Evolutionary conservation across 1,139 yeast genomes (phyloP).

Genomic region (Kurtzmaniella quercitrusa): DNA sequence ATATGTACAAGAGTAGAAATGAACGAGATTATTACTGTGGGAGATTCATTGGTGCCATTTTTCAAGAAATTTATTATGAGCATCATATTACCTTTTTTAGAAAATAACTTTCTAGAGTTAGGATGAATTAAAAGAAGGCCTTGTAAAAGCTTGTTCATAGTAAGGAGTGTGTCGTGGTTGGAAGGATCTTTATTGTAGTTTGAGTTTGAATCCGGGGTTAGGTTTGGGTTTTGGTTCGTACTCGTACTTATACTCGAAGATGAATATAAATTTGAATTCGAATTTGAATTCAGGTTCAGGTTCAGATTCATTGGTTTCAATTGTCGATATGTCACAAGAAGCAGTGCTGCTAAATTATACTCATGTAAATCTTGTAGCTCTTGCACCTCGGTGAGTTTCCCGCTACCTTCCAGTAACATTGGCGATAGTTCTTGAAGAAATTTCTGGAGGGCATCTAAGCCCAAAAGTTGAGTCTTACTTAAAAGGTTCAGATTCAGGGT

Average conservation of each 20-base stretch:
- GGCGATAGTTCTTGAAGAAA: slow-evolving; percentile 4
- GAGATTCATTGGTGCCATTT: slow-evolving; percentile 4
- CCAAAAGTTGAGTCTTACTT: background rate
- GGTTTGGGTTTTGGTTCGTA: slow-evolving; percentile 6
- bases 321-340: slow-evolving; percentile 25
- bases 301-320: too few species aligned
- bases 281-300: too few species aligned
- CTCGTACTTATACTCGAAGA: too few species aligned
- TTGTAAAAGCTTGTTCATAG: slow-evolving; percentile 46
- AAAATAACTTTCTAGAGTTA: slow-evolving; percentile 46
- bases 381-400: slow-evolving; percentile 34
- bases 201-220: too few species aligned
- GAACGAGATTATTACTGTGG: slow-evolving; percentile 12
- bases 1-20: slow-evolving; percentile 60
- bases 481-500: background rate
- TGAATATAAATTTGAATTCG: too few species aligned
- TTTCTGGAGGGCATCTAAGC: background rate
- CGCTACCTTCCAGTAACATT: background rate
- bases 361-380: slow-evolving; percentile 49
- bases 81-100: slow-evolving; percentile 27
- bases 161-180: slow-evolving; percentile 11
- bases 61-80: slow-evolving; percentile 24
- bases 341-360: slow-evolving; percentile 41
- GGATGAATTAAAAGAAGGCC: slow-evolving; percentile 64
- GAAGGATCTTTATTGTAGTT: too few species aligned